Percentiles rank a stretch among this genome's conserved stretches.
Conservation (phyloP, 768 basidiomycete species). For the Leucosporidium creatinivorum region DNA sequence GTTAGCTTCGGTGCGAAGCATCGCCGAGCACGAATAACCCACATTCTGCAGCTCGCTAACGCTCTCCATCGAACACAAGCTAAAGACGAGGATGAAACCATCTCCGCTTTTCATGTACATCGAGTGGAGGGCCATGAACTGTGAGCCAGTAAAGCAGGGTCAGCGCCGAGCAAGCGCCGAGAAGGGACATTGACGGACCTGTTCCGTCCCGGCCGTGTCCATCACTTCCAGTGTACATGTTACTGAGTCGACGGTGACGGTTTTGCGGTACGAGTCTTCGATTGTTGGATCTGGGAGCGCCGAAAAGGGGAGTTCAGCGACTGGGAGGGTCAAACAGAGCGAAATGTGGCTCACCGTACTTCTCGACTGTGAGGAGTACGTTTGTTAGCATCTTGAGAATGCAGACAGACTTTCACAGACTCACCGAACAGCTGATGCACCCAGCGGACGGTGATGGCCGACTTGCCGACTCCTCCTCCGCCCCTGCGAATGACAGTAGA, state of each 20-base stretch:
- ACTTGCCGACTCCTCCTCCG: conserved; percentile 61
- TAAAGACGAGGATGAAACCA: conserved; percentile 38
- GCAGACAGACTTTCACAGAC: conserved; percentile 36
- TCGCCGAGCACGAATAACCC: not conserved
- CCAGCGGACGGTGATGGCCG: conserved; percentile 93
- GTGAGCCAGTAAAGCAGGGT: not conserved
- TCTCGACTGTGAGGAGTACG: conserved; percentile 67
- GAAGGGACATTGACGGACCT: conserved; percentile 46
- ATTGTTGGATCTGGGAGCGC: conserved; percentile 70
- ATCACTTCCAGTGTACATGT: conserved; percentile 33
- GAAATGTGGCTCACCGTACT: conserved; percentile 46
- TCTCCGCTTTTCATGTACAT: conserved; percentile 38
- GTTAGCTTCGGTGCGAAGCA: too few relatives aligned
- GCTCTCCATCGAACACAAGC: conserved; percentile 32
- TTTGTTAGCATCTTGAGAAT: not conserved
- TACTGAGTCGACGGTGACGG: conserved; percentile 34
- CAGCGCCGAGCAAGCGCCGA: not conserved
- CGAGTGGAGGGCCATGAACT: conserved; percentile 37
- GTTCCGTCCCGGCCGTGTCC: conserved; percentile 38
- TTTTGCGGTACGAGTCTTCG: conserved; percentile 47
- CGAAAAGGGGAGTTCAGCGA: not conserved
- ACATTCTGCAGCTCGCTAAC: conserved; percentile 29
- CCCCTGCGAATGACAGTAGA: conserved; percentile 1
- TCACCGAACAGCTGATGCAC: conserved; percentile 53
- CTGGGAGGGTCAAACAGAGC: not conserved